These are phyloP conservation scores for Colletotrichum camelliae DNA, from an alignment of 2,329 filamentous ascomycete species.

Conservation along the genomic window DNA sequence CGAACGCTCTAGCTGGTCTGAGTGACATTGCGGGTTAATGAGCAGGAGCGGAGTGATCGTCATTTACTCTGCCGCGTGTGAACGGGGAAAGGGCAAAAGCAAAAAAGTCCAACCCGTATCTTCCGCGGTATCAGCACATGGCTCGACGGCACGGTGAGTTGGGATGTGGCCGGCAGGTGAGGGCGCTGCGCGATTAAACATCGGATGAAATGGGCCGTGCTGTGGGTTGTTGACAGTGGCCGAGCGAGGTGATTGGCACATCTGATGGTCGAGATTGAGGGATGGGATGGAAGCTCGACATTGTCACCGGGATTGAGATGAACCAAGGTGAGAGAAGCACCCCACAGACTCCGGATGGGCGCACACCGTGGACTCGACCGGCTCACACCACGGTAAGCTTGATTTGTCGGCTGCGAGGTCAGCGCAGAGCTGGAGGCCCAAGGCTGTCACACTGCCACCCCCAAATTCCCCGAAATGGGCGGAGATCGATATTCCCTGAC, in stretches of 20 bases:
- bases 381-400: constrained; percentile 5
- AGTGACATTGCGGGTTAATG: neutral
- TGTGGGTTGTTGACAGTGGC: neutral
- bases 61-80: neutral
- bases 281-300: neutral
- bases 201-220: constrained; percentile 9
- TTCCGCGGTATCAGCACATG: constrained; percentile 13
- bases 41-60: constrained; percentile 2
- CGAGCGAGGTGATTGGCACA: constrained; percentile 6
- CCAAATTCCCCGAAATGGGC: neutral
- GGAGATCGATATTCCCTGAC: neutral
- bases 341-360: neutral
- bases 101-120: neutral
- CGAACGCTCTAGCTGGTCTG: neutral
- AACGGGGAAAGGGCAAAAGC: neutral
- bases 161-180: constrained; percentile 4
- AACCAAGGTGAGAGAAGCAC: neutral
- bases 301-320: neutral
- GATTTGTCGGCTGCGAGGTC: neutral
- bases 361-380: neutral
- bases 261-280: neutral
- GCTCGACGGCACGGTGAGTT: neutral
- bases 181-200: constrained; percentile 18
- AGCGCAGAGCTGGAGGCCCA: neutral
- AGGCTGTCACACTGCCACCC: constrained; percentile 8